Base-by-base conservation (phyloP, 352 stramenopile genomes). In the Globisporangium nodosum region DNA sequence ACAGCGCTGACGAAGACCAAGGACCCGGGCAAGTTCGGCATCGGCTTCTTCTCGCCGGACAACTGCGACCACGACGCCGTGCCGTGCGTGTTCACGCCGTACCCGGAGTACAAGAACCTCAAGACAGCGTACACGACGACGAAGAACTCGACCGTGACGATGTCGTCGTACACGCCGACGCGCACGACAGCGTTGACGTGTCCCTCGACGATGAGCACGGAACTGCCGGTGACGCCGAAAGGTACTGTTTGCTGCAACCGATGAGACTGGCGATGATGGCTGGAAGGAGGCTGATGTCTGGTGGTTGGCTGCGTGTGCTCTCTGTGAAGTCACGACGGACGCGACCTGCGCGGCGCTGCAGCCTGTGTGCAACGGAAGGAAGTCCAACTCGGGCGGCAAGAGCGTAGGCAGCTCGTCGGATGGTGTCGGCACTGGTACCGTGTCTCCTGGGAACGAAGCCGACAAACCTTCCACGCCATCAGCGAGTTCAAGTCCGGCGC, bases 101-200 rank as follows among this genome's bases (percentile, higher is more conserved):
- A 27, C 24, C 24, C 24, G 24, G 24, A 27, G 65, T 89, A 78
- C 54, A 65, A 78, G 6, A 81, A 82, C 61, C 71, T 93, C 39
- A 87, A 88, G 62, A 71, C 68, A 40, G 79, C 79, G n/a, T 93
- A 88, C 74, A 86, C 76, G 3, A 83, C 72, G 0, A 92, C 81
- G 0, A 70, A 70, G 50, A 65, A 65, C 20, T 89, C 81, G 35
- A 85, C 71, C 0, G 35, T 88, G 21, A 85, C 49, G 42, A 37
- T 64, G 43, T 58, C 71, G 24, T 61, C 57, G 21, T 92, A 68
- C 65, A 72, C 35, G 18, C 69, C 76, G 2, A 60, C 43, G 52
- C 71, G 74, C 24, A 62, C 60, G 21, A 55, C 56, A n/a, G 78
- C 81, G 24, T 56, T 85, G 8, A 65, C 54, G 0, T 89, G 76